These are phyloP conservation scores for Solioccasus polychromus DNA, from an alignment of 768 basidiomycete species.

Conservation along the genomic window DNA sequence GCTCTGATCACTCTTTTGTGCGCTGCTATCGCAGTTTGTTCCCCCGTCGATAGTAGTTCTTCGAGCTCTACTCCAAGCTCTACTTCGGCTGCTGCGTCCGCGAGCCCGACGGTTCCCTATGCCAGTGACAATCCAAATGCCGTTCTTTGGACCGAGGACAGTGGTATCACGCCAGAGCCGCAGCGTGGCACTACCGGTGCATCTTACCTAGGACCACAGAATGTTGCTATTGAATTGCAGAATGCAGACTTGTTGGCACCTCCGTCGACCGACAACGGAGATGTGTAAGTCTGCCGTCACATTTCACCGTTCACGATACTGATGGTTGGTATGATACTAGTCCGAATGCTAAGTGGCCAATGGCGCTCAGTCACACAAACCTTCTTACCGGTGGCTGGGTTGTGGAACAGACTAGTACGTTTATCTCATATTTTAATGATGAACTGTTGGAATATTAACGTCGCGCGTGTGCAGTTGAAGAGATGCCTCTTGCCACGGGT, in stretches of 20 bases:
- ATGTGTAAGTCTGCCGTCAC: too few species aligned
- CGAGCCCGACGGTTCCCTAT: constrained; percentile 41
- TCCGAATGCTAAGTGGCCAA: constrained; percentile 56
- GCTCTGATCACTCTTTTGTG: constrained; percentile 3
- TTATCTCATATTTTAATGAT: too few species aligned
- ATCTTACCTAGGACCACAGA: constrained; percentile 51
- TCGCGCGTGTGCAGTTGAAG: constrained; percentile 25
- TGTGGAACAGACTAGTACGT: constrained; percentile 51
- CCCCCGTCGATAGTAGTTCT: too few species aligned
- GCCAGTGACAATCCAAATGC: constrained; percentile 42
- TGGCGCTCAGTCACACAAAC: constrained; percentile 53
- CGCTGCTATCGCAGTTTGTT: constrained; percentile 3
- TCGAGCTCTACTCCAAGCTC: too few species aligned
- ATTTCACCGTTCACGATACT: too few species aligned
- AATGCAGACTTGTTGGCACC: constrained; percentile 57
- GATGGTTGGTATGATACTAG: too few species aligned
- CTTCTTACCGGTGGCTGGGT: constrained; percentile 60
- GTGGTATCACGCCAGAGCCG: constrained; percentile 33
- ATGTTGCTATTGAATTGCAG: constrained; percentile 49
- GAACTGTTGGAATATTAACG: too few species aligned
- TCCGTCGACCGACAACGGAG: constrained; percentile 58
- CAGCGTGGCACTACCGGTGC: constrained; percentile 45
- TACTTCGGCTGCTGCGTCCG: constrained; percentile 26
- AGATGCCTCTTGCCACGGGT: constrained; percentile 37
- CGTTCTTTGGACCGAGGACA: constrained; percentile 33